Base-by-base conservation (phyloP, 2,329 filamentous ascomycete species). In the Penicillium sp. region DNA sequence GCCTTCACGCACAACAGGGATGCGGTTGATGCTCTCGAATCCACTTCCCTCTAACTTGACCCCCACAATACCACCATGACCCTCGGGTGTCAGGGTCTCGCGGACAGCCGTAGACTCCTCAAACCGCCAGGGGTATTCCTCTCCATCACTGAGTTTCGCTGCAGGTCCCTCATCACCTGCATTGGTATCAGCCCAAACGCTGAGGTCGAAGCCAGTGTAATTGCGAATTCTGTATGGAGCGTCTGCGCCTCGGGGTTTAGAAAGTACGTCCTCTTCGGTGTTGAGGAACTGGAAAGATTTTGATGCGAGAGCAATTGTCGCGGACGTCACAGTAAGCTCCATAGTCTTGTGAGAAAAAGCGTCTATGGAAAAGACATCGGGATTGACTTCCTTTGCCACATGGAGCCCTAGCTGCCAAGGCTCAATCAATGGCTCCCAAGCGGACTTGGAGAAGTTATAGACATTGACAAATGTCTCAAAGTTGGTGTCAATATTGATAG, bases 401-500 rank as follows among this genome's bases (percentile, higher is more conserved):
- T 94, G 88, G 57, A 98, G 83, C 2, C 90, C 90, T n/a, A 97
- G 77, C 56, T 91, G 84, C 93, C 93, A 98, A 6, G 94, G 94
- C 66, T 98, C 93, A 26, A 98, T 82, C 32, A 98, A 73, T 3
- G 93, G 93, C 67, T 98, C 93, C 93, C 93, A 98, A 3, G 90
- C 89, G 0, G 93, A 98, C 67, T 98, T 98, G 11, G 93, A 93
- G 71, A 98, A 98, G 69, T 98, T 98, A 76, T 95, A 98, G 26
- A 98, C 85, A 61, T 97, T 98, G 59, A 94, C 81, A 68, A 95
- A 95, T 55, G 91, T 89, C 53, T 96, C 89, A 41, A 98, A 84
- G n/a, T 82, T 86, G 0, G 89, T 87, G 63, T 96, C 89, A 0
- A 88, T 91, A 61, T 84, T 90, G 67, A 98, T 77, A 24, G 84